Percentiles rank a stretch among this genome's conserved stretches.
Conservation (phyloP, 1,284 basidiomycete genomes). For the Pyrrhoderma noxium region DNA sequence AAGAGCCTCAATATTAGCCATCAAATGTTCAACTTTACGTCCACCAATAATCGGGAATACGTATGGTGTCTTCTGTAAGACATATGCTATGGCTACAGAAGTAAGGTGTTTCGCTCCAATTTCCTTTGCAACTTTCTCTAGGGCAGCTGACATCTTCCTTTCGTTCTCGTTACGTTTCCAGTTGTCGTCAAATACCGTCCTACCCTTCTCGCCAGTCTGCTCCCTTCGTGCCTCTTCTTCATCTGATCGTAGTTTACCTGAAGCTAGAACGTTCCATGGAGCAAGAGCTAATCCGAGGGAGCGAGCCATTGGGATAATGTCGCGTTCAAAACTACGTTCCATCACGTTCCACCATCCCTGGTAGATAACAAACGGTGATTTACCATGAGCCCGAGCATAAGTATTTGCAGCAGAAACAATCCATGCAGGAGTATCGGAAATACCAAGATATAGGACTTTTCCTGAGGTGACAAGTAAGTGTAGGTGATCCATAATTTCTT, state of each 20-base stretch:
- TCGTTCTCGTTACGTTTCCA: conserved; percentile 39
- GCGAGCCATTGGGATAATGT: conserved; percentile 49
- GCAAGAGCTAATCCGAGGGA: conserved; percentile 42
- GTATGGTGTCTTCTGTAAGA: conserved; percentile 41
- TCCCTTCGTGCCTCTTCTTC: conserved; percentile 37
- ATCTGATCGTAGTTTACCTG: conserved; percentile 41
- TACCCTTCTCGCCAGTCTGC: conserved; percentile 37
- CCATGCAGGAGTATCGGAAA: conserved; percentile 40
- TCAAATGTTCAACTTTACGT: conserved; percentile 24
- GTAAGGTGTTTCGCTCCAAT: conserved; percentile 22
- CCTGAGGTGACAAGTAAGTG: conserved; percentile 36
- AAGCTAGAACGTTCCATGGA: conserved; percentile 45
- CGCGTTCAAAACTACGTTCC: conserved; percentile 44
- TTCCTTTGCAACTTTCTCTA: conserved; percentile 41
- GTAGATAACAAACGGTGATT: conserved; percentile 47
- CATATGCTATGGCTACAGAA: conserved; percentile 39
- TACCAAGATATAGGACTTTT: conserved; percentile 41
- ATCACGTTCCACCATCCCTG: conserved; percentile 47
- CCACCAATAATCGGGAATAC: conserved; percentile 39
- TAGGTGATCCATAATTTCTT: conserved; percentile 45
- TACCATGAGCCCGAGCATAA: conserved; percentile 37
- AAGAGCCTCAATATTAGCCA: conserved; percentile 25
- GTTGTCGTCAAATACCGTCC: conserved; percentile 24
- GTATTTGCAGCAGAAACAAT: conserved; percentile 37
- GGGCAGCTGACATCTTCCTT: conserved; percentile 32